Evolutionary conservation across 108 stramenopile genomes (phyloP).

Genomic region (Skeletonema costatum): DNA sequence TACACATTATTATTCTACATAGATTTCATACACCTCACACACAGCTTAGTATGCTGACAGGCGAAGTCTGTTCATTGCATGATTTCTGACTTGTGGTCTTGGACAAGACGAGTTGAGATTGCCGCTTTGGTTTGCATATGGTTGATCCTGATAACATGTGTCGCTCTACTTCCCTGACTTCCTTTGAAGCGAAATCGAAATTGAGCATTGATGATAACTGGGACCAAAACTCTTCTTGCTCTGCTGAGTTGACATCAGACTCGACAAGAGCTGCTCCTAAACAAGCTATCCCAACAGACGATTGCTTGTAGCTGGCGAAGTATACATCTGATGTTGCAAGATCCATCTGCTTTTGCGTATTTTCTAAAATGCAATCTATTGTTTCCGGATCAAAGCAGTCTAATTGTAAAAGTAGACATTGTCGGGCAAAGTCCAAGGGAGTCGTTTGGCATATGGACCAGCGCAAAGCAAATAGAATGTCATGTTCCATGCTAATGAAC

Average conservation of each 20-base stretch:
- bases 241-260: background rate
- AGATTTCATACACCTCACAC: background rate
- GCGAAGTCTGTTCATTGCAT: background rate
- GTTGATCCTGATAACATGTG: constrained; percentile 2
- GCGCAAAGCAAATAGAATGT: background rate
- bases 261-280: constrained; percentile 18
- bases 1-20: background rate
- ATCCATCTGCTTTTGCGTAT: constrained; percentile 11
- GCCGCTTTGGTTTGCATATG: background rate
- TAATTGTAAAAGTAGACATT: background rate
- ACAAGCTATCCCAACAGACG: constrained; percentile 16
- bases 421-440: background rate
- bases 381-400: background rate
- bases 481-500: background rate
- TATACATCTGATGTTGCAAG: constrained; percentile 6
- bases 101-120: background rate
- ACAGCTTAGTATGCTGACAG: background rate
- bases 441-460: background rate
- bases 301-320: constrained; percentile 6
- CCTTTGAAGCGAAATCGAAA: constrained; percentile 5
- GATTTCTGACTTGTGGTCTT: background rate
- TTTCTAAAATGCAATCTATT: background rate
- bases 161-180: constrained; percentile 20
- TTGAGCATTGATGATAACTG: constrained; percentile 5
- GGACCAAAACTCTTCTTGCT: constrained; percentile 3